These are phyloP conservation scores for Thoreauomyces humboldtii DNA, from an alignment of 192 early-diverging fungal species.

Conservation along the genomic window DNA sequence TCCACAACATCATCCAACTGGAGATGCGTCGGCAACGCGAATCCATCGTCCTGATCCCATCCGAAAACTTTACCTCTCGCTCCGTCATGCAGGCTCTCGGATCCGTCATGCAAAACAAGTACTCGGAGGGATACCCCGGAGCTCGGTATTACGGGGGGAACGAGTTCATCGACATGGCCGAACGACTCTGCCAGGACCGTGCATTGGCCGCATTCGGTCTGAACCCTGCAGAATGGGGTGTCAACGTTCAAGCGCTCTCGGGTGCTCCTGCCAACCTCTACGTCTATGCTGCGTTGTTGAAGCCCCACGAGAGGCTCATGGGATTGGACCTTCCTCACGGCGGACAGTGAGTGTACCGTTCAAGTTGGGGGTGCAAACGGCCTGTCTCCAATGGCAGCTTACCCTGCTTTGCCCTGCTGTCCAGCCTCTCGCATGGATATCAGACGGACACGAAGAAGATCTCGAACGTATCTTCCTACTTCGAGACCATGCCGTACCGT, in stretches of 20 bases:
- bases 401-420: neutral
- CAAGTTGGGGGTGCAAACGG: no score
- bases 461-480: conserved; percentile 90
- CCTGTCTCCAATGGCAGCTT: no score
- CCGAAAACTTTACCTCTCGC: conserved; percentile 98
- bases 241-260: conserved; percentile 96
- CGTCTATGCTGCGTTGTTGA: conserved; percentile 91
- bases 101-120: conserved; percentile 99
- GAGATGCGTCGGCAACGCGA: conserved; percentile 95
- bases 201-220: conserved; percentile 92
- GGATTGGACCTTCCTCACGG: conserved; percentile 96
- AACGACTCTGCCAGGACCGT: conserved; percentile 89
- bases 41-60: conserved; percentile 91
- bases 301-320: conserved; percentile 98
- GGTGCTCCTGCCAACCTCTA: conserved; percentile 97
- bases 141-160: conserved; percentile 99
- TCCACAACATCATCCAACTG: conserved; percentile 89
- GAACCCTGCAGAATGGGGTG: conserved; percentile 85
- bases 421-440: conserved; percentile 93
- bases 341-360: conserved; percentile 88
- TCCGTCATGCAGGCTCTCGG: conserved; percentile 96
- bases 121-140: conserved; percentile 96
- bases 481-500: conserved; percentile 95
- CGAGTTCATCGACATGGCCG: conserved; percentile 95
- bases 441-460: conserved; percentile 97